Base-by-base conservation (phyloP, 768 basidiomycete genomes). In the Termitomyces sp. region DNA sequence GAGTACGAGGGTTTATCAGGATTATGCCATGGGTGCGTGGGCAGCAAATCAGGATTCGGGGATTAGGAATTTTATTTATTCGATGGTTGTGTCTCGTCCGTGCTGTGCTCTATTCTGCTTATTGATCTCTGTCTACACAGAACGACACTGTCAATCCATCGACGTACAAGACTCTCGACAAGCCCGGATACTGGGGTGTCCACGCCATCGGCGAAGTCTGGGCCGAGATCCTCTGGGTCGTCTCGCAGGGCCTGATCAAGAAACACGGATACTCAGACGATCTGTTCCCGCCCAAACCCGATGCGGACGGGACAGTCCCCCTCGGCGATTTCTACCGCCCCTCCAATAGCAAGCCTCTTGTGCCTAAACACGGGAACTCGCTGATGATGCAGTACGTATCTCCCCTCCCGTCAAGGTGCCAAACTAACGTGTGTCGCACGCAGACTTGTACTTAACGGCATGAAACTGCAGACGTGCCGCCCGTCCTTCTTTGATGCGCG, bases 21-120 rank as follows among this genome's bases (percentile, higher is more conserved):
- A 94, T 68, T 94, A 84, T 64, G 74, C 87, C 1, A 97, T 98
- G 95, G 96, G 96, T 48, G 80, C 90, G 8, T 99, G 96, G 96
- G 95, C 95, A 49, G 85, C 92, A 12, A 95, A 95, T 73, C 73
- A 76, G 33, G 75, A 60, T 1, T 67, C 57, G 0, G 96, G 94
- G 42, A 97, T 98, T 67, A 78, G 96, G 52, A 94, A 94, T 76
- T 98, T 84, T 72, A 70, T 78, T 10, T 98, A 98, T 78, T 93
- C 92, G 40, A 64, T 84, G 60, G 81, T 82, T 82, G 60, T 17
- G 77, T 71, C 38, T 31, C 45, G 21, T 54, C 19, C 30, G 41
- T 9, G 33, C 35, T 10, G 5, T 53, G 31, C 37, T 28, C 11
- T 10, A 8, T 15, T 21, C 5, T 49, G 2, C 38, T 48, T 19